Conservation (phyloP, 768 basidiomycete species). For the Favolaschia claudopus region DNA sequence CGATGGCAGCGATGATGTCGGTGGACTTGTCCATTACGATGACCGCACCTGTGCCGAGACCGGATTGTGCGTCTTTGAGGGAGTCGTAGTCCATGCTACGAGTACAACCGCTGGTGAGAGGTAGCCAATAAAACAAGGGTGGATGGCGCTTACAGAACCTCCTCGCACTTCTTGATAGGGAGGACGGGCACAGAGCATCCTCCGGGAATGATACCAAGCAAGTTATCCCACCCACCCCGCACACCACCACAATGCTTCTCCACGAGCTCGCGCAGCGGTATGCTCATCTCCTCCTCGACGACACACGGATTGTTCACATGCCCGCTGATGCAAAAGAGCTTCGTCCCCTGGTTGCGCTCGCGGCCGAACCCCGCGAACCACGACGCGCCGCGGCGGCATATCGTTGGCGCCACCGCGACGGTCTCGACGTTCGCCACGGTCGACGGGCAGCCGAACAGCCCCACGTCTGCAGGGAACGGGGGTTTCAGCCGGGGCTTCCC, state of each 20-base stretch:
- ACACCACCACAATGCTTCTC: constrained; percentile 99
- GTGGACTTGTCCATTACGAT: constrained; percentile 99
- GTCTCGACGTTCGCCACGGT: constrained; percentile 99
- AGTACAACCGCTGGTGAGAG: constrained; percentile 4
- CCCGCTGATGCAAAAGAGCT: constrained; percentile 94
- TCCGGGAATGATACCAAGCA: constrained; percentile 96
- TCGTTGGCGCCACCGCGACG: constrained; percentile 96
- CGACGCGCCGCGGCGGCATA: constrained; percentile 83
- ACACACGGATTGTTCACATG: constrained; percentile 99
- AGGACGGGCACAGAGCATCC: constrained; percentile 95
- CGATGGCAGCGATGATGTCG: constrained; percentile 93
- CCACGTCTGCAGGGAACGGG: constrained; percentile 98
- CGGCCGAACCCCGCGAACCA: constrained; percentile 97
- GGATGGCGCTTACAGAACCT: constrained; percentile 77
- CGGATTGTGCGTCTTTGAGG: constrained; percentile 94
- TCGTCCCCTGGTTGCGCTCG: constrained; percentile 94
- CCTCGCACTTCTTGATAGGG: constrained; percentile 80
- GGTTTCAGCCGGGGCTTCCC: constrained; percentile 98
- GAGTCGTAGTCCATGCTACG: constrained; percentile 97
- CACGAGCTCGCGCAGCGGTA: constrained; percentile 89
- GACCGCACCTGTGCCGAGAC: constrained; percentile 96
- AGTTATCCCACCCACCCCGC: constrained; percentile 93
- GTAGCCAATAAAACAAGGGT: neutral
- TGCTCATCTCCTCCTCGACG: constrained; percentile 99
- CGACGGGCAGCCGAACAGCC: constrained; percentile 95